These are phyloP conservation scores for Cystobasidium onofrii DNA, from an alignment of 768 basidiomycete genomes.

Conservation along the genomic window DNA sequence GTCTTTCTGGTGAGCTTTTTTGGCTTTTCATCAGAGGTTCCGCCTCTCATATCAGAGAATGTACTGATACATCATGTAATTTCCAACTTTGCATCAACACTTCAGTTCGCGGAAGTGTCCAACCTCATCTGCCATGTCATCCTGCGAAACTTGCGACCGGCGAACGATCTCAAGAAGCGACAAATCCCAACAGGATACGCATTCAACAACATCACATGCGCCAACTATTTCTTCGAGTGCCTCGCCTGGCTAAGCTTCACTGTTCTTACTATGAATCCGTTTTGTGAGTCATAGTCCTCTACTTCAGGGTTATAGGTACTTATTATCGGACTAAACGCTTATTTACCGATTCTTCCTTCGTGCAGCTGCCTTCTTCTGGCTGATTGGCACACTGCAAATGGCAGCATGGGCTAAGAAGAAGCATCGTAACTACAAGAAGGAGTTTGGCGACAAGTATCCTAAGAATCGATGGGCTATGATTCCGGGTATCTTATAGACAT, in stretches of 20 bases:
- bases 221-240: slow-evolving; percentile 90
- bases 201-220: slow-evolving; percentile 74
- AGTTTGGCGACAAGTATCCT: slow-evolving; percentile 82
- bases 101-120: slow-evolving; percentile 76
- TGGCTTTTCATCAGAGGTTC: slow-evolving; percentile 6
- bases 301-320: too few relatives aligned
- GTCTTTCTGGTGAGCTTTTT: slow-evolving; percentile 67
- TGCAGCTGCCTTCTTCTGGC: slow-evolving; percentile 55
- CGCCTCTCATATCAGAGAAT: too few relatives aligned
- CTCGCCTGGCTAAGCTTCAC: slow-evolving; percentile 65
- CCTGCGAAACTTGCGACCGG: slow-evolving; percentile 72
- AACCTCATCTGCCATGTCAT: slow-evolving; percentile 77
- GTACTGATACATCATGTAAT: too few relatives aligned
- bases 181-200: slow-evolving; percentile 90
- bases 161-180: slow-evolving; percentile 61
- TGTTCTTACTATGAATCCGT: slow-evolving; percentile 67
- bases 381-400: slow-evolving; percentile 62
- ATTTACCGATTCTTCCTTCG: background rate
- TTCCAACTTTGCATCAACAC: too few relatives aligned
- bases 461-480: slow-evolving; percentile 65
- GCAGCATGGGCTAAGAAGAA: slow-evolving; percentile 81
- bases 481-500: slow-evolving; percentile 57
- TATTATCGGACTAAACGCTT: too few relatives aligned
- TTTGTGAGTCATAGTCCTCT: slow-evolving; percentile 52
- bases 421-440: slow-evolving; percentile 78